A percentile compares a stretch with the other conserved stretches of the same genome.
Evolutionary conservation across 805 yeast species (phyloP).

Genomic region (Spathaspora arborariae): DNA sequence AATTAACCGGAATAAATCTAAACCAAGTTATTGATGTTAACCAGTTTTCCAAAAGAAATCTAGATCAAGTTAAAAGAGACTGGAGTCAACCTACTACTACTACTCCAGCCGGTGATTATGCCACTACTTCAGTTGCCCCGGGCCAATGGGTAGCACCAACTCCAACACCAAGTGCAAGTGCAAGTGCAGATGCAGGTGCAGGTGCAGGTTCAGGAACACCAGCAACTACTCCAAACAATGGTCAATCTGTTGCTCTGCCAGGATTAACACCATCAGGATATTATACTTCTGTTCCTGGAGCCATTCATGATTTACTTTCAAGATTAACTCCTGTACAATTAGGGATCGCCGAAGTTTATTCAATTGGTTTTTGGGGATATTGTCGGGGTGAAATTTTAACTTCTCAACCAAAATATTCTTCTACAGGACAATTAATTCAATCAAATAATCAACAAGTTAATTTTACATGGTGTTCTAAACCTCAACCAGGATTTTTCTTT

Average conservation of each 20-base stretch:
- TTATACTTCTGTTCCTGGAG: conserved; percentile 11
- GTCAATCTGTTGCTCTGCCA: too few species aligned
- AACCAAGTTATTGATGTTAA: conserved; percentile 22
- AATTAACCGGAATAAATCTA: conserved; percentile 29
- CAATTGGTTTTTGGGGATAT: conserved; percentile 42
- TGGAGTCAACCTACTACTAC: neutral
- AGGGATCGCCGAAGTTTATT: conserved; percentile 40
- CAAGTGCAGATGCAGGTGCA: neutral
- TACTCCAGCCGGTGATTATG: conserved; percentile 2
- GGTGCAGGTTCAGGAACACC: neutral
- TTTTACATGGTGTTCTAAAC: conserved; percentile 49
- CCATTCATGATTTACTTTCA: conserved; percentile 17
- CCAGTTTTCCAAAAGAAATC: conserved; percentile 11
- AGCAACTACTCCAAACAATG: conserved; percentile 3
- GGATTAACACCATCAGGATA: conserved; percentile 8
- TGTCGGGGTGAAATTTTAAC: conserved; percentile 27
- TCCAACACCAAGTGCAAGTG: neutral
- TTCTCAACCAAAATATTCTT: conserved; percentile 4
- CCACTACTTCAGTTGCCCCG: conserved; percentile 2
- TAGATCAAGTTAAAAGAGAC: too few species aligned
- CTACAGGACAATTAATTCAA: conserved; percentile 6
- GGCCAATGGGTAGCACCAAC: neutral
- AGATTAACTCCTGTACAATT: conserved; percentile 24
- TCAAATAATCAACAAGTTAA: conserved; percentile 23
- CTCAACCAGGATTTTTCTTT: conserved; percentile 54